Evolutionary conservation across 306 rosid genomes (phyloP), one percentile per base, ranked within the genome.

Genomic region (Vigna nakashimae): DNA sequence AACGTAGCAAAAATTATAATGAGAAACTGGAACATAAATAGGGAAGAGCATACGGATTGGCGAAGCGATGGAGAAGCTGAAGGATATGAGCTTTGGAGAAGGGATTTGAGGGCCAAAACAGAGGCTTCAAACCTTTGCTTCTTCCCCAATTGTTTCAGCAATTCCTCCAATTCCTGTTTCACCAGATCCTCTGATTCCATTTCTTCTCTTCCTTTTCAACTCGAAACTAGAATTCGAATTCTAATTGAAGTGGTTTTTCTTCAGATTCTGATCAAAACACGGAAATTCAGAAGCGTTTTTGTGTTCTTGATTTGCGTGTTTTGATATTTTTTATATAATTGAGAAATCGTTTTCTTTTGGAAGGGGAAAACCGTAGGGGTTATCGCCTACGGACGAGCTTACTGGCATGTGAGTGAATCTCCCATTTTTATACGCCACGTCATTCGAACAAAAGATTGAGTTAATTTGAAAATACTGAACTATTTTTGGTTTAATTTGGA

Each of bases 81-180:
- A 20, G 87, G 78, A 45, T 86, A 95, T 11, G 77, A 51, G 18
- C 71, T 74, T 40, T 71, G 89, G 46, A 92, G 89, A 50, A 95
- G 87, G 43, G 90, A 88, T 63, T 79, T 75, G 36, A 92, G 87
- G 71, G 88, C 49, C 59, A 87, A 80, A 75, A 95, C 88, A 55
- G 96, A 91, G n/a, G 82, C 74, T 70, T 91, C 97, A 76, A 93
- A 93, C 15, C 84, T 84, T 1, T 34, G 95, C 88, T 91, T 93
- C 89, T 88, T 93, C 64, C 90, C 90, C 38, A 93, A 82, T 58
- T 87, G 91, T 77, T 84, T 88, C 69, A 87, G 92, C 85, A 94
- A 77, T 64, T 89, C 92, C 80, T 94, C 97, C 79, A 94, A 83
- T 83, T 83, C 80, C 15, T 66, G 82, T 38, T 63, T 91, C 84